A percentile compares a stretch with the other conserved stretches of the same genome.
These are phyloP conservation scores for Gonium pectorale DNA, from an alignment of 139 green algal species.

Conservation along the genomic window DNA sequence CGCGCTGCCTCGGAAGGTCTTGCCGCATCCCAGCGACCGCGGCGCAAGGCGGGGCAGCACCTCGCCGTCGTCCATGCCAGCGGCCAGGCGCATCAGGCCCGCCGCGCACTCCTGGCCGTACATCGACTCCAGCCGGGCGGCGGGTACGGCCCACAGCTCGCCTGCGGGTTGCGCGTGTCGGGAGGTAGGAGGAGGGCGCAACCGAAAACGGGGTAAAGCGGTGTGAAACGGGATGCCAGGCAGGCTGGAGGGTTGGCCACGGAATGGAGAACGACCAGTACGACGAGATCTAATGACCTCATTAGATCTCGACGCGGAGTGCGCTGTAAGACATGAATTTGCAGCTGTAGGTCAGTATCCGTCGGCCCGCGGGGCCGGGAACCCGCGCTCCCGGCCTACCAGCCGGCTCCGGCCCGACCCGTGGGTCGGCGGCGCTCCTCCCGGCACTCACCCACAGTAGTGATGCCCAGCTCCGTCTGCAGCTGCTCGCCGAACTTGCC, in stretches of 20 bases:
- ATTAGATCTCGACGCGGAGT: no score
- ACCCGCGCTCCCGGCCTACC: no score
- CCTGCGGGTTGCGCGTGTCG: slow-evolving; percentile 38
- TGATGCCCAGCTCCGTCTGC: slow-evolving; percentile 53
- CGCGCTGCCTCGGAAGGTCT: slow-evolving; percentile 76
- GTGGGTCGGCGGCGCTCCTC: no score
- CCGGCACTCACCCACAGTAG: slow-evolving; percentile 64
- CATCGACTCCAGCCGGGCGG: slow-evolving; percentile 58
- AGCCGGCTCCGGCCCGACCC: no score
- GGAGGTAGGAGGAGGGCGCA: neutral
- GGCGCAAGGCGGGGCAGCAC: slow-evolving; percentile 78
- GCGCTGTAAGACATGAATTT: no score
- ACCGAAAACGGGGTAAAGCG: no score
- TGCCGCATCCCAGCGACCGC: slow-evolving; percentile 81
- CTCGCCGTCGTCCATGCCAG: slow-evolving; percentile 73
- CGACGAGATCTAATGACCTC: no score
- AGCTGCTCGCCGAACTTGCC: slow-evolving; percentile 83
- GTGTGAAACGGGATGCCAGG: no score
- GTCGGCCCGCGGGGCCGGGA: no score
- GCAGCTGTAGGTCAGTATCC: no score
- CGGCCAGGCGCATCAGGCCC: slow-evolving; percentile 65
- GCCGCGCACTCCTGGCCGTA: slow-evolving; percentile 61
- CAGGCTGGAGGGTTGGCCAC: no score
- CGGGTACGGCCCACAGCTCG: slow-evolving; percentile 73
- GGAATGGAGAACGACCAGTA: no score